A percentile compares a stretch with the other conserved stretches of the same genome.
phyloP scores from a whole-genome alignment of 371 early-diverging fungal genomes.

The Mortierella sp. region DNA sequence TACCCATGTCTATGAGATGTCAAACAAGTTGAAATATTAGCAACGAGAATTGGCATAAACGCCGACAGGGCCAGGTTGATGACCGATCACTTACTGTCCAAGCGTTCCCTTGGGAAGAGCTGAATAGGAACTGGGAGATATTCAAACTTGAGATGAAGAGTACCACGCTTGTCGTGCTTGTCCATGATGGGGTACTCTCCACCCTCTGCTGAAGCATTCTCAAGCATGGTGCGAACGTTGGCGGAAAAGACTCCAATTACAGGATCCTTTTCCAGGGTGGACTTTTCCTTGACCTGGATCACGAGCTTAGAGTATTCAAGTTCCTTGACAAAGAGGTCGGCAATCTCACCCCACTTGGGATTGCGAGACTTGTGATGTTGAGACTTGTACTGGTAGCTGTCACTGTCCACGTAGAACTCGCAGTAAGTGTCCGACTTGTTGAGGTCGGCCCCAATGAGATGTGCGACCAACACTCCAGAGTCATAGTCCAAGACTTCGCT shows the following conservation, averaged over 20 bases:
- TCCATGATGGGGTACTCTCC: slow-evolving; percentile 52
- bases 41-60: not conserved
- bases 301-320: slow-evolving; percentile 67
- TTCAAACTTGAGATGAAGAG: slow-evolving; percentile 63
- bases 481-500: slow-evolving; percentile 38
- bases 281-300: slow-evolving; percentile 56
- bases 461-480: slow-evolving; percentile 48
- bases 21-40: not conserved
- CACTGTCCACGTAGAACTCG: slow-evolving; percentile 53
- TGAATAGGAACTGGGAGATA: slow-evolving; percentile 62
- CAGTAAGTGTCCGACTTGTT: slow-evolving; percentile 45
- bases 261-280: slow-evolving; percentile 39
- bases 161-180: slow-evolving; percentile 41
- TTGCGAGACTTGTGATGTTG: slow-evolving; percentile 36
- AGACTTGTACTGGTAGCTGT: slow-evolving; percentile 49
- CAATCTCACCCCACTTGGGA: slow-evolving; percentile 51
- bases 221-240: slow-evolving; percentile 26
- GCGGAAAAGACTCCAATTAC: slow-evolving; percentile 22
- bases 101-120: slow-evolving; percentile 65
- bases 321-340: slow-evolving; percentile 71
- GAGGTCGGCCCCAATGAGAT: slow-evolving; percentile 40
- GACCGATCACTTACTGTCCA: slow-evolving; percentile 59
- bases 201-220: slow-evolving; percentile 39
- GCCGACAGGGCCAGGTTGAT: slow-evolving; percentile 15
- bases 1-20: slow-evolving; percentile 52